Evolutionary conservation across 768 basidiomycete species (phyloP).

Genomic region (Auricularia sp.): DNA sequence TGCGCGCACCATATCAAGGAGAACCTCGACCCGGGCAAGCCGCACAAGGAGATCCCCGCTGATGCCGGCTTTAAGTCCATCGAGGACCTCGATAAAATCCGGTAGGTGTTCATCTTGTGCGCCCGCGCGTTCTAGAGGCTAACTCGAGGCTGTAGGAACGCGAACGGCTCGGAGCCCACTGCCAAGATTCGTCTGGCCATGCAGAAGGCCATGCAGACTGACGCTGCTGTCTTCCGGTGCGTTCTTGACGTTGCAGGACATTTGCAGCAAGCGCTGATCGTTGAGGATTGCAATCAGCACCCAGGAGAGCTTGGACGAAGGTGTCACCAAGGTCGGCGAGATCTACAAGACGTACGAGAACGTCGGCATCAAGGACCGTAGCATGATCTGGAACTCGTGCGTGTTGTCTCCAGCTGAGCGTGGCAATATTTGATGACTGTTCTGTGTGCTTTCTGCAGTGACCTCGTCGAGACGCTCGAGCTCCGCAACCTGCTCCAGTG

Average conservation of each 20-base stretch:
- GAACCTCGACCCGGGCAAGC: slow-evolving; percentile 76
- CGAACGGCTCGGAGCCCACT: slow-evolving; percentile 75
- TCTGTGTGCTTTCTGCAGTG: slow-evolving; percentile 36
- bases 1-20: slow-evolving; percentile 96
- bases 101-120: slow-evolving; percentile 24
- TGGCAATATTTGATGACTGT: no score
- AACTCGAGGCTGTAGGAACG: slow-evolving; percentile 34
- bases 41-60: slow-evolving; percentile 80
- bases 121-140: not conserved
- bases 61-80: slow-evolving; percentile 79
- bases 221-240: slow-evolving; percentile 84
- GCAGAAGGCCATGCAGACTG: slow-evolving; percentile 98
- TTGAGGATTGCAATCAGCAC: slow-evolving; percentile 33
- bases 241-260: no score
- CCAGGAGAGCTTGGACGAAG: slow-evolving; percentile 81
- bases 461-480: slow-evolving; percentile 94
- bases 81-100: slow-evolving; percentile 81
- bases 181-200: slow-evolving; percentile 87
- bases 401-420: slow-evolving; percentile 21
- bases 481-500: slow-evolving; percentile 92
- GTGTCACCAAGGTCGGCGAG: slow-evolving; percentile 72
- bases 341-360: slow-evolving; percentile 87
- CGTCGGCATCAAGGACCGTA: slow-evolving; percentile 94
- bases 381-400: slow-evolving; percentile 99
- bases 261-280: slow-evolving; percentile 35